phyloP scores from a whole-genome alignment of 139 green algal genomes.

The Chlorella vulgaris region DNA sequence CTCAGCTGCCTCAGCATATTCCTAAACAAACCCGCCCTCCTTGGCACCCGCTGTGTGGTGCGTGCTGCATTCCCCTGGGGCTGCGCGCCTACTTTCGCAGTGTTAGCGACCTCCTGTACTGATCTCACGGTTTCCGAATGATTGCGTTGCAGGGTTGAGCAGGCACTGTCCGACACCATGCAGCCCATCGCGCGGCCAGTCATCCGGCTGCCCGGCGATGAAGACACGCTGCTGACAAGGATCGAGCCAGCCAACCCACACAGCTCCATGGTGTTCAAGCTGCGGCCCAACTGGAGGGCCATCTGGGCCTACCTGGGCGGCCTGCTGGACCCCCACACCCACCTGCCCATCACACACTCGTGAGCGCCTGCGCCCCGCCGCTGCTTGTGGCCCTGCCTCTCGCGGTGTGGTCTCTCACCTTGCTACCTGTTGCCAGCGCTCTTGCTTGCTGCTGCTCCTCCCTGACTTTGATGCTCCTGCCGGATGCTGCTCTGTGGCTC shows the following conservation, averaged over 20 bases:
- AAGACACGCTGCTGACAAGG: slow-evolving; percentile 66
- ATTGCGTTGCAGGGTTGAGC: slow-evolving; percentile 18
- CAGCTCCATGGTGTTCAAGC: slow-evolving; percentile 80
- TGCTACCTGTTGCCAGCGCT: no score
- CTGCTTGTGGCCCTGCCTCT: no score
- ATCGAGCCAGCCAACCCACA: slow-evolving; percentile 64
- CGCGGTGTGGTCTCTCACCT: no score
- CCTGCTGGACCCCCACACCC: slow-evolving; percentile 12
- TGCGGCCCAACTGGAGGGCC: slow-evolving; percentile 38
- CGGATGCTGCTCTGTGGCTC: no score
- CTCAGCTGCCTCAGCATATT: no score
- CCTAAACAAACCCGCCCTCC: no score
- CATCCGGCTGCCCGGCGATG: slow-evolving; percentile 55
- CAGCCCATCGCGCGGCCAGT: slow-evolving; percentile 53
- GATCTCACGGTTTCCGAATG: no score
- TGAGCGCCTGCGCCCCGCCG: not conserved
- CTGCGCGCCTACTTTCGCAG: no score
- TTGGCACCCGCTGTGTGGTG: not conserved
- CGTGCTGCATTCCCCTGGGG: not conserved
- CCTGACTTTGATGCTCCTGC: no score
- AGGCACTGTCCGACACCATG: not conserved
- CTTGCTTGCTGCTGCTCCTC: no score
- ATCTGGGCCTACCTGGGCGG: slow-evolving; percentile 29
- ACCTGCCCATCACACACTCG: slow-evolving; percentile 1
- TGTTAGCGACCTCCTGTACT: no score